Base-by-base conservation (phyloP, 495 filamentous ascomycete genomes). In the Aspergillus conjunctus region DNA sequence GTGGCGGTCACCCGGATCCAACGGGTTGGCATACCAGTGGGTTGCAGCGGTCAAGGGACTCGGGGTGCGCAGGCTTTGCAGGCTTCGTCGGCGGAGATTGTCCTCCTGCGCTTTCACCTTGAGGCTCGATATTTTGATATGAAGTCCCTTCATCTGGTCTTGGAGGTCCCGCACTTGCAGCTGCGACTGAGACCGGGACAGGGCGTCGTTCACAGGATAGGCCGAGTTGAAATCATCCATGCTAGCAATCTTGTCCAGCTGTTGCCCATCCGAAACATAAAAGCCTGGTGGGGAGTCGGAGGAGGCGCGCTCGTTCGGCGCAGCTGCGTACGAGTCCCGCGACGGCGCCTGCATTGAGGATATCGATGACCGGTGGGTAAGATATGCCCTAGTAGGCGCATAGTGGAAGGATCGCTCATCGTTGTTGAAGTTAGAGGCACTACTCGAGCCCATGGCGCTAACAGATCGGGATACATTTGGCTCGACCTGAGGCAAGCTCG, bases 61-160 rank as follows among this genome's bases (percentile, higher is more conserved):
- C 3, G 91, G 89, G 7, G 90, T 91, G 11, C 92, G 85, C 59
- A 97, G 74, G 72, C 85, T 93, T 63, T 93, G 91, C 54, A 95
- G 68, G 69, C 93, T 97, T 51, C 89, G 85, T 45, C 94, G 83
- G 62, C 90, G 88, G 62, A 96, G 73, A 60, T 83, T 90, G 65
- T 97, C 94, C 60, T 90, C 90, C 51, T 90, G 85, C 6, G 89
- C 88, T 69, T 92, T 89, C 63, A 92, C 85, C 60, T 93, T 87
- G 33, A 98, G 74, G 11, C 81, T 88, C 4, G 93, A 96, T 20
- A 98, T 91, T 64, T 92, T 91, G 52, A 93, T 94, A 66, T 93
- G 92, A 22, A 98, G 78, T 63, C 92, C 92, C 64, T 93, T 88
- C 89, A 98, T 94, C 76, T 98, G 92, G 62, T 93, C 89, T 54